A percentile compares a stretch with the other conserved stretches of the same genome.
Evolutionary conservation across 1,284 basidiomycete species (phyloP).

Genomic region (Peniophora sp.): DNA sequence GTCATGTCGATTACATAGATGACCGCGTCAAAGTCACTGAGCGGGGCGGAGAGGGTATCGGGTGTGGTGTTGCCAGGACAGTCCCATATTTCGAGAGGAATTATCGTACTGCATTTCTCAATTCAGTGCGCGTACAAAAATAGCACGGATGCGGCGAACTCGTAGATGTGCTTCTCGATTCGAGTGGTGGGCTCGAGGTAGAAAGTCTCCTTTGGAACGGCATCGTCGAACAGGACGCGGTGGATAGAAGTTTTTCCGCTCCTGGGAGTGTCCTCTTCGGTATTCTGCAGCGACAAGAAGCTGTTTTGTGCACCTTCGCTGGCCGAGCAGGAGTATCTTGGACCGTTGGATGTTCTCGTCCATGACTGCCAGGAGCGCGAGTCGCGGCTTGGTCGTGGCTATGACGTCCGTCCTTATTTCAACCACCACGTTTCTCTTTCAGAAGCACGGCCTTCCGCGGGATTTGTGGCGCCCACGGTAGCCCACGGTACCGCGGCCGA

Average conservation of each 20-base stretch:
- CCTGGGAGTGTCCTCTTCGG: constrained; percentile 29
- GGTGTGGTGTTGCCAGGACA: constrained; percentile 82
- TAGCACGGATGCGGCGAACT: constrained; percentile 47
- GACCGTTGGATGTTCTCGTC: constrained; percentile 27
- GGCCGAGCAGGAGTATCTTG: constrained; percentile 74
- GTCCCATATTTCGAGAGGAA: constrained; percentile 94
- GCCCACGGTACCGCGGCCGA: too few relatives aligned
- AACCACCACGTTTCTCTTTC: too few relatives aligned
- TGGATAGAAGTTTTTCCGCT: constrained; percentile 92
- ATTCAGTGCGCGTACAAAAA: not conserved
- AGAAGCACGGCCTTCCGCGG: too few relatives aligned
- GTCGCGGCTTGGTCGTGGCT: too few relatives aligned
- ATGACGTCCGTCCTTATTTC: too few relatives aligned
- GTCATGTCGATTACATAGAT: constrained; percentile 98
- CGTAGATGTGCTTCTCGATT: constrained; percentile 67
- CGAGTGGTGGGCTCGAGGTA: constrained; percentile 86
- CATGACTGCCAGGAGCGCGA: too few relatives aligned
- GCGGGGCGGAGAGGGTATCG: constrained; percentile 63
- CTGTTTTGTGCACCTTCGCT: constrained; percentile 51
- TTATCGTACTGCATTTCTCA: constrained; percentile 60
- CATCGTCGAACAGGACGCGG: constrained; percentile 84
- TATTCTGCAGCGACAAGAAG: too few relatives aligned
- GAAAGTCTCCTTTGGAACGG: constrained; percentile 83
- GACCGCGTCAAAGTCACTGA: constrained; percentile 72
- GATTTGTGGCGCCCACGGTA: too few relatives aligned